Conservation (phyloP, 371 early-diverging fungal species). For the Smittium mucronatum region DNA sequence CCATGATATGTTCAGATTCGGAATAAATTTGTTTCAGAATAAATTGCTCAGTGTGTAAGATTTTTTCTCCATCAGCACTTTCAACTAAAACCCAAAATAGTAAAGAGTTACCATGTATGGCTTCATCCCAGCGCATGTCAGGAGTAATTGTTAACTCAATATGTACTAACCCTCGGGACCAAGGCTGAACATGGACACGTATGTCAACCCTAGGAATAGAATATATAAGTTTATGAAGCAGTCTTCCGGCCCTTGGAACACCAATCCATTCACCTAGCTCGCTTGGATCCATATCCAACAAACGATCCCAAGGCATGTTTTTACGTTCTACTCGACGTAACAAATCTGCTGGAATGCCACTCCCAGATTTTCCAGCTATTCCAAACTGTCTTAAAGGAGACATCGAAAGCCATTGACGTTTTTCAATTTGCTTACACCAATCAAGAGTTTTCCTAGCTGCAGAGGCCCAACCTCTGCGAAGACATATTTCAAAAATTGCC, state of each 20-base stretch:
- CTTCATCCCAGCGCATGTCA: slow-evolving; percentile 86
- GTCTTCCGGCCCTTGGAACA: slow-evolving; percentile 73
- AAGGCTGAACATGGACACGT: slow-evolving; percentile 79
- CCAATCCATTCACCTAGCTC: slow-evolving; percentile 87
- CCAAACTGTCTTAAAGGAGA: slow-evolving; percentile 75
- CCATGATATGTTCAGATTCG: slow-evolving; percentile 50
- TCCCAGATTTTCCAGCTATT: slow-evolving; percentile 12
- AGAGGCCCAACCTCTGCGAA: slow-evolving; percentile 90
- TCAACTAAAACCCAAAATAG: slow-evolving; percentile 89
- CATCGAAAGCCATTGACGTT: slow-evolving; percentile 86
- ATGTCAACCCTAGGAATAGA: slow-evolving; percentile 85
- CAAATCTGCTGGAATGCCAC: slow-evolving; percentile 61
- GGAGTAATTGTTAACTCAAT: slow-evolving; percentile 84
- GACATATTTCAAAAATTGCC: slow-evolving; percentile 91
- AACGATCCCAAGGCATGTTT: slow-evolving; percentile 88
- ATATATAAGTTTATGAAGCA: slow-evolving; percentile 75
- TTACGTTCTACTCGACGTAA: slow-evolving; percentile 81
- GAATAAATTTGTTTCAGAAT: slow-evolving; percentile 60
- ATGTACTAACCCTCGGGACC: slow-evolving; percentile 76
- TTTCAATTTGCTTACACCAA: slow-evolving; percentile 87
- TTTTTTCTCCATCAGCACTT: slow-evolving; percentile 80
- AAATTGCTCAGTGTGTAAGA: slow-evolving; percentile 79
- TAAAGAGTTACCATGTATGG: slow-evolving; percentile 71
- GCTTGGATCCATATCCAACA: slow-evolving; percentile 74
- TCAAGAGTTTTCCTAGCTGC: slow-evolving; percentile 71